Evolutionary conservation across 257 asterid species (phyloP).

Genomic region (Petunia secreta): DNA sequence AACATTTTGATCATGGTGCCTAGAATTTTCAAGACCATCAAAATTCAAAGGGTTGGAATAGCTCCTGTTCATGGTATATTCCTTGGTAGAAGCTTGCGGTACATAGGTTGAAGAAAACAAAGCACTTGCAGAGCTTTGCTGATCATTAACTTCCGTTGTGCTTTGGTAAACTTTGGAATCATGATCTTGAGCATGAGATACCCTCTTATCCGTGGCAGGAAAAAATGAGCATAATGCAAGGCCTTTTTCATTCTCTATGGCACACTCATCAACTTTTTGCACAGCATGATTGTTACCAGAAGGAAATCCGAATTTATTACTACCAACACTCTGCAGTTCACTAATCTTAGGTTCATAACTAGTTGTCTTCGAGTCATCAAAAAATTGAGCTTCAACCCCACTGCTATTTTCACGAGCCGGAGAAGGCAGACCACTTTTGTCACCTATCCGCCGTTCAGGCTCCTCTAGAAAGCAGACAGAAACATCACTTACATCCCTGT

Average conservation of each 20-base stretch:
- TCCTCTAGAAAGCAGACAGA: slow-evolving; percentile 28
- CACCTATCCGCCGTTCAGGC: slow-evolving; percentile 24
- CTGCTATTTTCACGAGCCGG: slow-evolving; percentile 33
- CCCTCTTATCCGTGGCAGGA: slow-evolving; percentile 38
- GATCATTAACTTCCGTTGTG: slow-evolving; percentile 41
- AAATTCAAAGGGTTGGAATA: slow-evolving; percentile 40
- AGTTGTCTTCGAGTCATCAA: slow-evolving; percentile 38
- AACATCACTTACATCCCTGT: slow-evolving; percentile 32
- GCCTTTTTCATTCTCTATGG: slow-evolving; percentile 40
- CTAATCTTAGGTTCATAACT: slow-evolving; percentile 36
- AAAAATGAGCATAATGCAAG: slow-evolving; percentile 51
- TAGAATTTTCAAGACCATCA: slow-evolving; percentile 37
- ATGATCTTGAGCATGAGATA: slow-evolving; percentile 44
- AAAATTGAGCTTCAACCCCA: slow-evolving; percentile 34
- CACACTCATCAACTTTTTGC: slow-evolving; percentile 38
- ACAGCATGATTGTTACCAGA: slow-evolving; percentile 38
- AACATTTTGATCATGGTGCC: slow-evolving; percentile 61
- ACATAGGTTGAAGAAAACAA: slow-evolving; percentile 43
- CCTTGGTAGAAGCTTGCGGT: slow-evolving; percentile 42
- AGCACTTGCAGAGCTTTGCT: slow-evolving; percentile 39
- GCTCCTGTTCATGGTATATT: slow-evolving; percentile 37
- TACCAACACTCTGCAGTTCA: slow-evolving; percentile 33
- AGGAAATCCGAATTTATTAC: slow-evolving; percentile 38
- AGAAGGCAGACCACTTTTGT: slow-evolving; percentile 32
- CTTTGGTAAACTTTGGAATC: slow-evolving; percentile 35